Base-by-base conservation (phyloP, 768 basidiomycete species). In the Lentinula guzmanii region DNA sequence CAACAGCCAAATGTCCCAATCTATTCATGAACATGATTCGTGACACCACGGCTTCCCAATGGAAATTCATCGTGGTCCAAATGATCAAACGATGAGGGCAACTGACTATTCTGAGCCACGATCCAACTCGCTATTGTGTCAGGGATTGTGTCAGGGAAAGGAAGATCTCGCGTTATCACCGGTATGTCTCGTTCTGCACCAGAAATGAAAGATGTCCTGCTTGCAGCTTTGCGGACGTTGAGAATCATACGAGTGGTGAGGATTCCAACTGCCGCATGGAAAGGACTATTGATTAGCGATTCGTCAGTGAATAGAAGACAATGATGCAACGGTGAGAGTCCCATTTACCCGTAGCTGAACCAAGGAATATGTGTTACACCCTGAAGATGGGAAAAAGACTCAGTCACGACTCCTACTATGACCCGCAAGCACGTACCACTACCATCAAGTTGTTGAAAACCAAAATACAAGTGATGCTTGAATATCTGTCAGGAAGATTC, bases 361-460 rank as follows among this genome's bases (percentile, higher is more conserved):
- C 80, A 82, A 1, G 79, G 80, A 43, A 81, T 79, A 42, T 71
- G 70, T 0, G 78, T 79, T 3, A 75, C 64, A 15, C 74, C 76
- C 78, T 80, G 39, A 15, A 13, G 28, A 28, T 50, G 31, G 43
- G 28, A 42, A 4, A 34, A 46, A 16, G 33, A 13, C 4, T 35
- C 33, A 21, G 52, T 24, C 6, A 24, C 46, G 24, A 41, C 9
- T 34, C 4, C 9, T 41, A 41, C 5, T 0, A 50, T 31, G 7
- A 63, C 5, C 21, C 2, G 18, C 5, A 5, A 21, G 62, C 62
- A 68, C 76, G 69, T 53, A 72, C 71, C 18, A 78, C 73, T 5
- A 79, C 77, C 79, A 80, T 80, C 10, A 81, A 66, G 62, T 78
- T 79, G 63, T 81, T 81, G 65, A 80, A 76, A 0, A 79, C 53